Percentiles rank a stretch among this genome's conserved stretches.
Conservation (phyloP, 495 filamentous ascomycete genomes). For the Aspergillus bertholletiae region DNA sequence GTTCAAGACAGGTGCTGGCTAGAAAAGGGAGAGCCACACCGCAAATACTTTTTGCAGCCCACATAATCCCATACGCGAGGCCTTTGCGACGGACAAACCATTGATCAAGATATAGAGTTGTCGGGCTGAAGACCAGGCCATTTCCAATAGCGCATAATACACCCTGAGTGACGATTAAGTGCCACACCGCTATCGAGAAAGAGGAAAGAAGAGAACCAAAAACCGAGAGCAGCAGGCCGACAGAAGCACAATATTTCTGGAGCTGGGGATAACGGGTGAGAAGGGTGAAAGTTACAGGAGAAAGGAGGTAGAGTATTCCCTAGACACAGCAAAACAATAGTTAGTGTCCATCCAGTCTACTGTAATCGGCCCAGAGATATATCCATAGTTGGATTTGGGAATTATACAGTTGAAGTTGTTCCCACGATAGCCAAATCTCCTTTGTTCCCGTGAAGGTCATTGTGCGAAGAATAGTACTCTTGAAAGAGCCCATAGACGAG, state of each 20-base stretch:
- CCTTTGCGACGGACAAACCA: slow-evolving; percentile 55
- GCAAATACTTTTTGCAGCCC: slow-evolving; percentile 48
- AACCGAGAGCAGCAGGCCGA: slow-evolving; percentile 41
- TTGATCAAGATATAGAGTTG: slow-evolving; percentile 53
- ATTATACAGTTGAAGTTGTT: slow-evolving; percentile 44
- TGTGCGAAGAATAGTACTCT: slow-evolving; percentile 37
- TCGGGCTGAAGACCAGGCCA: slow-evolving; percentile 47
- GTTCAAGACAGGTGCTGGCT: slow-evolving; percentile 46
- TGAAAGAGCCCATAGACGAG: slow-evolving; percentile 51
- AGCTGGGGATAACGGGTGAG: slow-evolving; percentile 45
- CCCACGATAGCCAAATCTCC: slow-evolving; percentile 48
- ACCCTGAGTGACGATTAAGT: slow-evolving; percentile 54
- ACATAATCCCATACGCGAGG: slow-evolving; percentile 53
- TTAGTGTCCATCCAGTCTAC: too few relatives aligned
- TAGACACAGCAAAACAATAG: too few relatives aligned
- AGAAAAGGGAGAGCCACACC: slow-evolving; percentile 52
- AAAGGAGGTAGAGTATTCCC: slow-evolving; percentile 55
- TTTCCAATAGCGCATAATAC: slow-evolving; percentile 52
- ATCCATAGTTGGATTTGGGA: too few relatives aligned
- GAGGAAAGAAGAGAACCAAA: slow-evolving; percentile 40
- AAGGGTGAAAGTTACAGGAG: slow-evolving; percentile 44
- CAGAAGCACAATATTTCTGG: slow-evolving; percentile 34
- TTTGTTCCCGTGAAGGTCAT: slow-evolving; percentile 32
- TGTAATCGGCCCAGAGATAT: too few relatives aligned
- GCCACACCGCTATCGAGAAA: slow-evolving; percentile 47